Conservation (phyloP, 768 basidiomycete genomes). For the Multifurca ochricompacta region DNA sequence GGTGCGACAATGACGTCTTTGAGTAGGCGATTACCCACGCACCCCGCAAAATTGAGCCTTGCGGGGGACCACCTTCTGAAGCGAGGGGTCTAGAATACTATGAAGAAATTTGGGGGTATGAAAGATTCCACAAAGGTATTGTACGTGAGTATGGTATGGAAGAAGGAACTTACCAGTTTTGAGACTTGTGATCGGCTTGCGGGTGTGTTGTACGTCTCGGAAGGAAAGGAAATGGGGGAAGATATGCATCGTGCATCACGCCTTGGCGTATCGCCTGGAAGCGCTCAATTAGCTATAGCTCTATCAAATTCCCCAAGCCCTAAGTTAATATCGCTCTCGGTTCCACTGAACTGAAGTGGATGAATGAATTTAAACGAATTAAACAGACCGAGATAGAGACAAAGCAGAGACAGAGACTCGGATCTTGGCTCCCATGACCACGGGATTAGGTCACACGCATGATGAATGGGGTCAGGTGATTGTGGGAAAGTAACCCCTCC, state of each 20-base stretch:
- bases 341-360: not conserved
- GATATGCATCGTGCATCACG: too few relatives aligned
- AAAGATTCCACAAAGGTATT: not conserved
- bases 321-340: too few relatives aligned
- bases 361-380: too few relatives aligned
- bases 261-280: too few relatives aligned
- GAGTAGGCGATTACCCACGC: not conserved
- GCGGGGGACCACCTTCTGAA: not conserved
- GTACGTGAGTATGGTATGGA: constrained; percentile 1
- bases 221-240: too few relatives aligned
- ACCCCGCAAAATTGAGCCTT: constrained; percentile 2
- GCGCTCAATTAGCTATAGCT: not conserved
- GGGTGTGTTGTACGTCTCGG: not conserved
- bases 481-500: too few relatives aligned
- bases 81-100: constrained; percentile 5
- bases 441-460: too few relatives aligned
- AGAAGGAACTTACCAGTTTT: constrained; percentile 7
- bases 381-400: too few relatives aligned
- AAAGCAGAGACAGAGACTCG: not conserved
- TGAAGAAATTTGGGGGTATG: not conserved
- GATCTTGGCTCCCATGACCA: not conserved
- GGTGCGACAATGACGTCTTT: constrained; percentile 1
- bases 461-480: too few relatives aligned
- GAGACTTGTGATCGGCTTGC: constrained; percentile 11
- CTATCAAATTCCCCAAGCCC: not conserved